These are phyloP conservation scores for Aspergillus amoenus DNA, from an alignment of 2,329 filamentous ascomycete genomes.

Conservation along the genomic window DNA sequence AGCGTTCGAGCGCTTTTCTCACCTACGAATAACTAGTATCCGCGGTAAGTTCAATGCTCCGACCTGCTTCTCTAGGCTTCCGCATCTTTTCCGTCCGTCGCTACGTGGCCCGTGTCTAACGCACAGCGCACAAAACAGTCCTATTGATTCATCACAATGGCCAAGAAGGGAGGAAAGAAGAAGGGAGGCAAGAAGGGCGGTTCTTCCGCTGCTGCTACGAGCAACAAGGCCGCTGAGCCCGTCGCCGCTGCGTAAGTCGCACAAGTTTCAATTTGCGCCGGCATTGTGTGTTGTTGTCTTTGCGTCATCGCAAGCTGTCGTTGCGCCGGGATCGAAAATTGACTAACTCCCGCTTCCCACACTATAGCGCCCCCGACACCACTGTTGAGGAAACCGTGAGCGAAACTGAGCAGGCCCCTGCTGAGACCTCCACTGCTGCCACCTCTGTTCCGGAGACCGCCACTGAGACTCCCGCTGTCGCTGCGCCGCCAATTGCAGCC, in stretches of 20 bases:
- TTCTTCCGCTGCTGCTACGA: constrained; percentile 19
- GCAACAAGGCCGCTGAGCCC: constrained; percentile 27
- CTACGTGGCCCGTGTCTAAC: constrained; percentile 14
- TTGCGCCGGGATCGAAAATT: background rate
- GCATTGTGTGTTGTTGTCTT: background rate
- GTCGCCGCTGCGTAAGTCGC: constrained; percentile 35
- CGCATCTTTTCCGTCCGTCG: constrained; percentile 9
- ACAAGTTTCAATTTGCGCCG: background rate
- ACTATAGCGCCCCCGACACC: constrained; percentile 2
- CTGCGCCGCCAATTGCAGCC: constrained; percentile 13
- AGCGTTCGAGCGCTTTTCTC: background rate
- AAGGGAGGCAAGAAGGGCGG: constrained; percentile 31
- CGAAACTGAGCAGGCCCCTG: constrained; percentile 18
- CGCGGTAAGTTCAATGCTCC: constrained; percentile 15
- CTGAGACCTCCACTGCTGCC: constrained; percentile 17
- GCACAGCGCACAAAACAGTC: constrained; percentile 3
- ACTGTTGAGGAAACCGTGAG: constrained; percentile 16
- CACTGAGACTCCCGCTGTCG: background rate
- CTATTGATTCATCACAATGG: constrained; percentile 24
- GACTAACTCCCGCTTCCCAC: background rate
- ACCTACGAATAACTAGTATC: constrained; percentile 1
- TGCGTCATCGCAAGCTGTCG: constrained; percentile 1
- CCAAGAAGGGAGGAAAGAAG: constrained; percentile 36
- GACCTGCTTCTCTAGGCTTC: background rate
- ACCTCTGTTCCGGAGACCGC: constrained; percentile 21